Conservation (phyloP, 129 eudicot genomes). For the Logfia minima region DNA sequence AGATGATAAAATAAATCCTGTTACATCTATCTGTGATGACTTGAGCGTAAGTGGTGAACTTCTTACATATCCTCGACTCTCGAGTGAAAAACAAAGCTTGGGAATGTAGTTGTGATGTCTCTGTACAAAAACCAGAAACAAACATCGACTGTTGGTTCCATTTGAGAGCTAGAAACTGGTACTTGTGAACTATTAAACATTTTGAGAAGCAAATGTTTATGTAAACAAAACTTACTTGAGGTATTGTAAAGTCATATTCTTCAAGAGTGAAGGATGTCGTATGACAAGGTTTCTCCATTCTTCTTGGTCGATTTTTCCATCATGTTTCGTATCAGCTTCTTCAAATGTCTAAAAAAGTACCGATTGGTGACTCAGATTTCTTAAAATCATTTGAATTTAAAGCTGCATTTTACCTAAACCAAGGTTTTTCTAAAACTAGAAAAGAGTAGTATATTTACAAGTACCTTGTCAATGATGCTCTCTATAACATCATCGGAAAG, state of each 20-base stretch:
- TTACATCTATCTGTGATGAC: background rate
- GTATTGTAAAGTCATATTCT: conserved; percentile 83
- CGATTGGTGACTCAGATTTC: background rate
- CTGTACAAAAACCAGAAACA: conserved; percentile 28
- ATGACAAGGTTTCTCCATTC: conserved; percentile 86
- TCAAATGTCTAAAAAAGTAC: conserved; percentile 60
- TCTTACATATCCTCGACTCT: conserved; percentile 71
- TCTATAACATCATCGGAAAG: conserved; percentile 83
- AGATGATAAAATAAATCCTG: background rate
- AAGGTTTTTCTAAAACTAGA: background rate
- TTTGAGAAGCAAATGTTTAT: background rate
- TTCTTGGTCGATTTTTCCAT: conserved; percentile 86
- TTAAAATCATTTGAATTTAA: background rate
- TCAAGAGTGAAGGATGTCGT: conserved; percentile 83
- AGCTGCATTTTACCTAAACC: background rate
- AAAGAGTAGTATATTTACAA: conserved; percentile 4
- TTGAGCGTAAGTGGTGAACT: background rate
- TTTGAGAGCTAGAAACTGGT: background rate
- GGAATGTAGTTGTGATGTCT: conserved; percentile 86
- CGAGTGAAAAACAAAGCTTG: conserved; percentile 89
- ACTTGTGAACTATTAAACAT: background rate
- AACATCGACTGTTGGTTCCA: background rate
- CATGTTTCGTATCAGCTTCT: conserved; percentile 94
- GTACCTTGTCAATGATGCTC: conserved; percentile 73
- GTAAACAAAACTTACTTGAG: conserved; percentile 57